Evolutionary conservation across 352 stramenopile genomes (phyloP).

Genomic region (Pythium insidiosum): DNA sequence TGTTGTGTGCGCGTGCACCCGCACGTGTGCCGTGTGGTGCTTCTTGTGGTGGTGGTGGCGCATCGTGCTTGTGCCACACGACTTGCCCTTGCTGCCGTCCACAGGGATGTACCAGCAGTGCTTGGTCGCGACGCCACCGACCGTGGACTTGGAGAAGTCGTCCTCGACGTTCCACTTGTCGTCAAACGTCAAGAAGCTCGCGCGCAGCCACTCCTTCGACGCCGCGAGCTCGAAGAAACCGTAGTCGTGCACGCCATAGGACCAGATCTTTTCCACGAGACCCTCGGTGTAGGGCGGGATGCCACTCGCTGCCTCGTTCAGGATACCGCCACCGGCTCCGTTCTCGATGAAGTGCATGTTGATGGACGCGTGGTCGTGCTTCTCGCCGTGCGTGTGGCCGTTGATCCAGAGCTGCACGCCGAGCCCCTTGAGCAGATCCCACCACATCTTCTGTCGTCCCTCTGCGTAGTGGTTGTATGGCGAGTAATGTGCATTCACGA

Average conservation of each 20-base stretch:
- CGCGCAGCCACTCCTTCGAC: constrained; percentile 52
- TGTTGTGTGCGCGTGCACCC: too few relatives aligned
- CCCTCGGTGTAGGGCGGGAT: constrained; percentile 47
- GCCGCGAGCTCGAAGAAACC: constrained; percentile 58
- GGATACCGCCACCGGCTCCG: constrained; percentile 58
- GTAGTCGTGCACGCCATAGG: constrained; percentile 53
- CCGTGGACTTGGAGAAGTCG: constrained; percentile 31
- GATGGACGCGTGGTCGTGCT: constrained; percentile 56
- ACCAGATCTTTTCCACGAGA: constrained; percentile 61
- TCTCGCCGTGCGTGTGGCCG: constrained; percentile 66
- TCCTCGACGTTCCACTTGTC: constrained; percentile 44
- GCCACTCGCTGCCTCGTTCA: constrained; percentile 60
- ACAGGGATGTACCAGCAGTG: constrained; percentile 73
- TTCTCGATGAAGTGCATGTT: constrained; percentile 78
- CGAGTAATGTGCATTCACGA: constrained; percentile 80
- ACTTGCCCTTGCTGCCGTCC: constrained; percentile 21
- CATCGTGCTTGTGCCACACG: constrained; percentile 6
- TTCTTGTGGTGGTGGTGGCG: neutral
- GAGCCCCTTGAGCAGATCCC: constrained; percentile 36
- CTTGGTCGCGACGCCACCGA: constrained; percentile 46
- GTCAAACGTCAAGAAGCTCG: constrained; percentile 60
- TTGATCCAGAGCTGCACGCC: constrained; percentile 63
- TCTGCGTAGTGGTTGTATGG: constrained; percentile 72
- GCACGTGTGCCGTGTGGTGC: neutral
- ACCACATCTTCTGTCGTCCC: constrained; percentile 37